Evolutionary conservation across 768 basidiomycete genomes (phyloP), one percentile per base, ranked within the genome.

Genomic region (Sarcodon aspratus): DNA sequence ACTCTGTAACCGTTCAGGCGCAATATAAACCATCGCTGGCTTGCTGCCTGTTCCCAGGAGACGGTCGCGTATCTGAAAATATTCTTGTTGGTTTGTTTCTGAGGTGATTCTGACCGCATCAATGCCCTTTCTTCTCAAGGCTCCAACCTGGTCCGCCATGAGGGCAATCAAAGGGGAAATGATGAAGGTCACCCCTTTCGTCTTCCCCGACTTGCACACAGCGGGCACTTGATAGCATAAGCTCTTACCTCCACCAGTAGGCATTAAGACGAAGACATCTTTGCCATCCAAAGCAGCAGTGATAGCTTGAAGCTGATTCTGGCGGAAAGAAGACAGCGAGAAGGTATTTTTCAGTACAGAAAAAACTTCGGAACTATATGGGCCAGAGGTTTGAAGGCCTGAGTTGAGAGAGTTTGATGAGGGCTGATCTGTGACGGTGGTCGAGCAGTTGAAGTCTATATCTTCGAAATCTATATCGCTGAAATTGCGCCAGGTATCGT

Each of bases 201-300:
- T 90, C 57, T 68, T 75, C 1, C 88, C 90, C 6, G 66, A 67
- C 35, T 66, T 65, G 58, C 92, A 88, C 33, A 96, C 73, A 2
- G 92, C 94, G 0, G 96, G 96, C 1, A 98, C 80, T 62, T 97
- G 82, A 63, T 82, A 92, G 55, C 85, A 91, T 36, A 93, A 69
- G 57, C 84, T 87, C 66, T 94, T 93, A 1, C 91, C 91, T 4
- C 92, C 92, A 34, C 92, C 93, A 1, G 96, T 99, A 1, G 96
- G 96, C 80, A 97, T 94, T 7, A 98, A 74, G 13, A 97, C 89
- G 55, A 98, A 92, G 13, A 91, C 89, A 58, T 98, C 95, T 48
- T 72, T 76, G 7, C 85, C 91, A 1, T 73, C 70, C 63, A 99
- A 67, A 0, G 86, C 80, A 12, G 84, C 85, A 40, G 78, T 75